phyloP scores from a whole-genome alignment of 2,329 filamentous ascomycete genomes.

The Talaromyces funiculosus region DNA sequence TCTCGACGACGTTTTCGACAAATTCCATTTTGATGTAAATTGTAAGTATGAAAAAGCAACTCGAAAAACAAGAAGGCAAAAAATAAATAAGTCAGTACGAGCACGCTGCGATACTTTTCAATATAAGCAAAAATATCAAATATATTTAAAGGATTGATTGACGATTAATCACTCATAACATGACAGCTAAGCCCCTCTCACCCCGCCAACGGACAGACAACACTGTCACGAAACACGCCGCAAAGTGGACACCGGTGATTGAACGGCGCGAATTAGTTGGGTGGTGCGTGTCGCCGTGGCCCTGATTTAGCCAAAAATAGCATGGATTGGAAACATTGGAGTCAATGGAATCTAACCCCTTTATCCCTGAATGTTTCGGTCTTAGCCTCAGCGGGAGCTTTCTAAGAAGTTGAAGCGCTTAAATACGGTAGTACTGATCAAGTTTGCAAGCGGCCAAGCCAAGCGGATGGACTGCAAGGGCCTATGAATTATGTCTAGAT shows the following conservation, averaged over 20 bases:
- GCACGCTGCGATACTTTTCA: neutral
- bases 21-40: conserved; percentile 21
- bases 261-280: neutral
- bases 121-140: neutral
- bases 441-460: neutral
- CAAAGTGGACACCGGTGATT: neutral
- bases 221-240: neutral
- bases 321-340: neutral
- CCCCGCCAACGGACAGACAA: neutral
- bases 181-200: conserved; percentile 2
- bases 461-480: no score
- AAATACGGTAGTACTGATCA: no score
- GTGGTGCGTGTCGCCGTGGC: neutral
- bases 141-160: no score
- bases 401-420: no score
- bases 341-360: neutral
- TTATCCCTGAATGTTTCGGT: neutral
- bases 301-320: neutral
- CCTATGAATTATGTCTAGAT: no score
- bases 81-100: neutral
- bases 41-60: neutral
- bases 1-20: conserved; percentile 25
- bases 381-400: neutral
- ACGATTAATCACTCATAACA: neutral
- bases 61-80: neutral